These are phyloP conservation scores for Diaporthe longicolla DNA, from an alignment of 2,329 filamentous ascomycete species.

Conservation along the genomic window DNA sequence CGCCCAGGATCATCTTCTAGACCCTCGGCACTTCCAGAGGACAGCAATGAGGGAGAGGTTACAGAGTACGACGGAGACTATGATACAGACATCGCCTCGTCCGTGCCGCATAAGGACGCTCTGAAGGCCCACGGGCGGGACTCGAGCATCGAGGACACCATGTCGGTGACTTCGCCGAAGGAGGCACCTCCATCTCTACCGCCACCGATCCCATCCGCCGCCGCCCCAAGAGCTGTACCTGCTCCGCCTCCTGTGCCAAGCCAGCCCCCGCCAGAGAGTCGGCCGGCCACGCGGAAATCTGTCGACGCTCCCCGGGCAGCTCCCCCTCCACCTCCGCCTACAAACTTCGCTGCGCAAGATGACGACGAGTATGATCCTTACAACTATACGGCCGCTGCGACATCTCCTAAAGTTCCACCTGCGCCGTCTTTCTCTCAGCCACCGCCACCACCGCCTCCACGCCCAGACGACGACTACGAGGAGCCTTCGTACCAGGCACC, in stretches of 20 bases:
- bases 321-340: conserved; percentile 75
- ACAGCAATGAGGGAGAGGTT: conserved; percentile 82
- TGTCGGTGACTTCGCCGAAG: conserved; percentile 70
- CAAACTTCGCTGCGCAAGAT: conserved; percentile 58
- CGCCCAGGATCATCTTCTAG: conserved; percentile 58
- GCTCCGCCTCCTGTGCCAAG: conserved; percentile 75
- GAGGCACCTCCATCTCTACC: conserved; percentile 62
- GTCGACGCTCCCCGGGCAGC: conserved; percentile 78
- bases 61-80: conserved; percentile 98
- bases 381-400: conserved; percentile 61
- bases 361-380: conserved; percentile 81
- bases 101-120: conserved; percentile 93
- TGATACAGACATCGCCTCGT: conserved; percentile 96
- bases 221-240: conserved; percentile 68
- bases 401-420: conserved; percentile 46
- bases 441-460: conserved; percentile 54
- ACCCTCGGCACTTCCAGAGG: conserved; percentile 65
- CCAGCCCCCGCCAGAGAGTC: conserved; percentile 63
- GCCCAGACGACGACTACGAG: conserved; percentile 62
- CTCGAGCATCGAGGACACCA: conserved; percentile 80
- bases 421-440: conserved; percentile 51
- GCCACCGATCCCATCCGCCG: conserved; percentile 69
- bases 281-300: conserved; percentile 71
- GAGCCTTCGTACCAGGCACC: conserved; percentile 60
- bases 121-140: conserved; percentile 86